phyloP scores from a whole-genome alignment of 2,329 filamentous ascomycete genomes.

The Blastomyces parvus region DNA sequence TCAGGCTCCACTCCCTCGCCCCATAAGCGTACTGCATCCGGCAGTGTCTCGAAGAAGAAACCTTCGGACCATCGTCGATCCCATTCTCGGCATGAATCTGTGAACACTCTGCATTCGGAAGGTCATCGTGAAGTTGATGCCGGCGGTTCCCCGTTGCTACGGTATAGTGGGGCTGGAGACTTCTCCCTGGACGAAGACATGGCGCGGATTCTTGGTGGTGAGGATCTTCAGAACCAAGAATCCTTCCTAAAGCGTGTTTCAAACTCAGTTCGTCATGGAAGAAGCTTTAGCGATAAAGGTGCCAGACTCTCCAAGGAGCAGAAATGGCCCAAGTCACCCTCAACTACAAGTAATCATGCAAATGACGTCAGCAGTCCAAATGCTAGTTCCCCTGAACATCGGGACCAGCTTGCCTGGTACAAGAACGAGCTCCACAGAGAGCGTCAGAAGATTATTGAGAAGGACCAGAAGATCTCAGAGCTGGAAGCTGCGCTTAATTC shows the following conservation, averaged over 20 bases:
- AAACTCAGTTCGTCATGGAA: conserved; percentile 85
- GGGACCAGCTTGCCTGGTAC: conserved; percentile 56
- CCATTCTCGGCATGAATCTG: conserved; percentile 40
- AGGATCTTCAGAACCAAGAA: conserved; percentile 49
- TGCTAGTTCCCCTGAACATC: conserved; percentile 46
- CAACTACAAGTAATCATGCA: conserved; percentile 39
- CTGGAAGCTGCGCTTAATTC: conserved; percentile 53
- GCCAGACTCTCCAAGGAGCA: conserved; percentile 51
- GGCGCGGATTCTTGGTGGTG: conserved; percentile 72
- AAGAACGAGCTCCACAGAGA: conserved; percentile 68
- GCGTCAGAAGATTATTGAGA: conserved; percentile 75
- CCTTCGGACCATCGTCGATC: conserved; percentile 17
- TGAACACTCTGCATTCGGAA: conserved; percentile 34
- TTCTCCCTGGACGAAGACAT: conserved; percentile 96
- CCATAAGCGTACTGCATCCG: conserved; percentile 10
- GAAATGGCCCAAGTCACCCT: conserved; percentile 62
- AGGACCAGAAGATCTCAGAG: conserved; percentile 76
- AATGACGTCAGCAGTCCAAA: conserved; percentile 65
- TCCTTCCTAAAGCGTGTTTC: conserved; percentile 83
- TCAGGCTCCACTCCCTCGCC: conserved; percentile 11
- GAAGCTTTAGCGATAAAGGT: conserved; percentile 67
- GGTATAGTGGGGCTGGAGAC: conserved; percentile 69
- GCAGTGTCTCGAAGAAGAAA: conserved; percentile 7
- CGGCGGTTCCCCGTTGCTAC: conserved; percentile 57
- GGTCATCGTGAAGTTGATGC: conserved; percentile 29